phyloP scores from a whole-genome alignment of 768 basidiomycete genomes.

The Phylloporus sp. region DNA sequence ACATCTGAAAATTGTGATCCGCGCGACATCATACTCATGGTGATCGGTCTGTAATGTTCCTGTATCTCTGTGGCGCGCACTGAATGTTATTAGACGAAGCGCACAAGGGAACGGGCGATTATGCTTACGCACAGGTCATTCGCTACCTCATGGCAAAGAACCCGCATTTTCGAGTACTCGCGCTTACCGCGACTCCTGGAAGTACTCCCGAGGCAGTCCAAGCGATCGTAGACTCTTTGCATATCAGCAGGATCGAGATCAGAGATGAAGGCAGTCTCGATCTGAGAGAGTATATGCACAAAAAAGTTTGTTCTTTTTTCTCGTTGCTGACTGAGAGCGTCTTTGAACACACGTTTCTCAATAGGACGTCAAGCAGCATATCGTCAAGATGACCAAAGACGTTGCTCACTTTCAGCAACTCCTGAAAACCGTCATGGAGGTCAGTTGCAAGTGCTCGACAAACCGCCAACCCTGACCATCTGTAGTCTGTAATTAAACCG shows the following conservation, averaged over 20 bases:
- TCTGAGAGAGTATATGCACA: constrained; percentile 77
- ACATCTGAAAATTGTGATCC: constrained; percentile 67
- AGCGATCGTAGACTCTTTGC: constrained; percentile 82
- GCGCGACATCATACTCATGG: constrained; percentile 75
- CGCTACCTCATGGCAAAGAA: constrained; percentile 92
- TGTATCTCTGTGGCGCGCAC: background rate
- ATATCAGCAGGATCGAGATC: constrained; percentile 93
- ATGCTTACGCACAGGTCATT: constrained; percentile 86
- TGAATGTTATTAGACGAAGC: constrained; percentile 70
- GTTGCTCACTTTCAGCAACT: constrained; percentile 62
- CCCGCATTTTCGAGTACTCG: constrained; percentile 87
- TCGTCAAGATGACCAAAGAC: constrained; percentile 67
- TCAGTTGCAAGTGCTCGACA: constrained; percentile 30
- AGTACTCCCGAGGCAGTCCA: constrained; percentile 84
- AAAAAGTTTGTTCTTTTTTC: constrained; percentile 57
- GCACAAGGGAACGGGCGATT: constrained; percentile 89
- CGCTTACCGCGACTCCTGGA: constrained; percentile 94
- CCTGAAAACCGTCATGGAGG: constrained; percentile 70
- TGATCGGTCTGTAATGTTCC: constrained; percentile 58
- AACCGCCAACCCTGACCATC: constrained; percentile 3
- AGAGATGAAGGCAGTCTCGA: constrained; percentile 89
- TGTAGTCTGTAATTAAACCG: constrained; percentile 33
- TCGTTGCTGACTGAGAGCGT: background rate
- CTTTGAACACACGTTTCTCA: background rate
- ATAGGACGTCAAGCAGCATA: constrained; percentile 71